phyloP scores from a whole-genome alignment of 371 early-diverging fungal genomes.

The Circinella minor region DNA sequence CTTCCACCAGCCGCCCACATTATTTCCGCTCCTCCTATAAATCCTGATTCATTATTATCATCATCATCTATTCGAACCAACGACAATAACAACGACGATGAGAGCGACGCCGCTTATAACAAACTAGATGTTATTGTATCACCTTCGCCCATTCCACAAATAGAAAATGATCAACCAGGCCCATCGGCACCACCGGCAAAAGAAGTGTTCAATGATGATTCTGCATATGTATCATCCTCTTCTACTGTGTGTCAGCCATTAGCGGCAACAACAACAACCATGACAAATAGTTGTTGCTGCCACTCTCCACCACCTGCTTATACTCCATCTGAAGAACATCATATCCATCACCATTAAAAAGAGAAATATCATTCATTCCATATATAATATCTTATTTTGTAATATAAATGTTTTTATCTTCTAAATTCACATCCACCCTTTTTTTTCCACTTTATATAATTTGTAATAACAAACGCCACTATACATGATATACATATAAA shows the following conservation, averaged over 20 bases:
- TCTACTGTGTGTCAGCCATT: constrained; percentile 2
- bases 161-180: constrained; percentile 4
- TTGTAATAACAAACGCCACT: too few species aligned
- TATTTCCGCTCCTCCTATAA: too few species aligned
- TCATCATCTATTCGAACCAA: neutral
- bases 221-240: constrained; percentile 8
- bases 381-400: too few species aligned
- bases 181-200: constrained; percentile 36
- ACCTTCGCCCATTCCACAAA: neutral
- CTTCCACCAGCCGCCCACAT: neutral
- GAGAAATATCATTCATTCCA: too few species aligned
- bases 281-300: neutral
- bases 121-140: neutral
- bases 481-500: too few species aligned
- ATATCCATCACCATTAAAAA: neutral
- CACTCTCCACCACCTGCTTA: constrained; percentile 20
- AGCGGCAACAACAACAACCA: neutral
- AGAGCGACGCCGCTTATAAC: neutral
- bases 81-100: too few species aligned
- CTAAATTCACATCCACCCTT: too few species aligned
- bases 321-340: constrained; percentile 7
- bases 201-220: constrained; percentile 16
- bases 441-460: neutral
- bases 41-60: neutral
- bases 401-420: too few species aligned